Evolutionary conservation across 1,284 basidiomycete species (phyloP), one percentile per base, ranked within the genome.

Genomic region (Apiotrichum mycotoxinovorans): DNA sequence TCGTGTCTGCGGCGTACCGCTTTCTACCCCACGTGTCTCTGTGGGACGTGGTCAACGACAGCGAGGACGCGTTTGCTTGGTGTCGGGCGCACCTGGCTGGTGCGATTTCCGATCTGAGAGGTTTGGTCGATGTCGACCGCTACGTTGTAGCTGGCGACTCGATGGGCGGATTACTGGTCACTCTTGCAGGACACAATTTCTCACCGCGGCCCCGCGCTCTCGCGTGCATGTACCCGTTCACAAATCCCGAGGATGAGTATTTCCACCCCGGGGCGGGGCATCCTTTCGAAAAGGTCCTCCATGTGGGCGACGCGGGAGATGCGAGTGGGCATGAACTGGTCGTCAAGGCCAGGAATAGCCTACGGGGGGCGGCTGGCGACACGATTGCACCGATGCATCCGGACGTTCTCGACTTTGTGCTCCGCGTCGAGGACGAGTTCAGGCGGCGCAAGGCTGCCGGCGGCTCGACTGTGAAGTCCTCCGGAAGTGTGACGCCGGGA

Each of bases 1-100:
- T 72, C 42, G 65, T 72, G 17, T 69, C 67, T 2, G 61, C 63
- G 5, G 65, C 58, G 5, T 70, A 70, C 58, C 57, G 70, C 8
- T 61, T 66, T 33, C 50, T 56, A 17, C 70, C 70, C 4, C 62
- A 70, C 34, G 67, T 60, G 8, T 27, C 30, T 18, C 38, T 70
- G 22, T 23, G 38, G 15, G 67, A 72, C 22, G 55, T 61, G 37
- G 23, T 66, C 15, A 38, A 66, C 20, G 70, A 72, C 49, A 51
- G 51, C 40, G 26, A 52, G 2, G 63, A 65, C 45, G 64, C 67
- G 1, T 59, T 52, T 26, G 44, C 37, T 7, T 71, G 66, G 65
- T 65, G 62, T 49, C 54, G 47, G 5, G 4, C 23, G 7, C 41
- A 66, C 45, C 57, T 66, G 1, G 37, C 58, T 0, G 7, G 23